Evolutionary conservation across 192 early-diverging fungal species (phyloP).

Genomic region (Glomus cerebriforme): DNA sequence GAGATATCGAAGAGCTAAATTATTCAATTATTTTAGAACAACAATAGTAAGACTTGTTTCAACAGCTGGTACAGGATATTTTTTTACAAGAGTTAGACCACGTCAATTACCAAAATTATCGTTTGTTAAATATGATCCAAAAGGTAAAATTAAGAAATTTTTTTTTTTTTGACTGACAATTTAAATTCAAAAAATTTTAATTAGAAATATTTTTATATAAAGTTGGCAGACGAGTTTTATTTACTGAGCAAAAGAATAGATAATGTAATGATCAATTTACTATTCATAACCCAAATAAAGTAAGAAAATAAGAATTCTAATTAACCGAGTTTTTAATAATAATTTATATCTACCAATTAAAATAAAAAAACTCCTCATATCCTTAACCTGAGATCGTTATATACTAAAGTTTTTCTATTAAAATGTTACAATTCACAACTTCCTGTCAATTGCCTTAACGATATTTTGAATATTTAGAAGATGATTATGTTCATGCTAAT

Average conservation of each 20-base stretch:
- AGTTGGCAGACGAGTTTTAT: slow-evolving; percentile 19
- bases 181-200: neutral
- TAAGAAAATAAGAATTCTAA: too few species aligned
- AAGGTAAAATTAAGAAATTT: slow-evolving; percentile 55
- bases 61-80: slow-evolving; percentile 91
- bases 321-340: too few species aligned
- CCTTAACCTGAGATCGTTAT: too few species aligned
- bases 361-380: too few species aligned
- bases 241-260: slow-evolving; percentile 24
- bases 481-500: too few species aligned
- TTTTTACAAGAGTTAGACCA: slow-evolving; percentile 80
- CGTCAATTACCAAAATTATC: slow-evolving; percentile 79
- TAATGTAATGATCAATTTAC: neutral
- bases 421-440: too few species aligned
- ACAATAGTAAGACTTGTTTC: slow-evolving; percentile 86
- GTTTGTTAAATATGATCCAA: slow-evolving; percentile 94
- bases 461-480: too few species aligned
- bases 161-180: slow-evolving; percentile 3
- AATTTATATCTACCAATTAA: too few species aligned
- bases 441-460: too few species aligned
- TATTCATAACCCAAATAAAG: too few species aligned
- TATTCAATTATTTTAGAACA: slow-evolving; percentile 51
- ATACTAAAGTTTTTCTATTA: too few species aligned
- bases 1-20: neutral
- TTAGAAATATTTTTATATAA: neutral